phyloP scores from a whole-genome alignment of 2,329 filamentous ascomycete species.

The Colletotrichum theobromicola region DNA sequence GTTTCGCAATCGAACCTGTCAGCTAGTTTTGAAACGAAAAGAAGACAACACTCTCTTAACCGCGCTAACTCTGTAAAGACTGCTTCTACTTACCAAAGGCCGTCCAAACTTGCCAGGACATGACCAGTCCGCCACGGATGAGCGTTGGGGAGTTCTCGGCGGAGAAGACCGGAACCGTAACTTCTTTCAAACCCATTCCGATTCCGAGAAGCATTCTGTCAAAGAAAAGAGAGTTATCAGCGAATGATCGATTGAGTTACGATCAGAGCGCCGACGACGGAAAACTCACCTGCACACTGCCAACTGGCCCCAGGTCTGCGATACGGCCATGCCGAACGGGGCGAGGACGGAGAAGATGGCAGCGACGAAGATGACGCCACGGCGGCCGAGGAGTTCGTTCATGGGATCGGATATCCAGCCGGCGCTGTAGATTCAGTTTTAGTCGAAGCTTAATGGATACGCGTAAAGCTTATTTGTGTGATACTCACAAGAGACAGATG shows the following conservation, averaged over 20 bases:
- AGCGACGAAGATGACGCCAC: slow-evolving; percentile 68
- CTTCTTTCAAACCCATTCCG: slow-evolving; percentile 61
- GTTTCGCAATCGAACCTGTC: background rate
- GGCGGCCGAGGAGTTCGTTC: slow-evolving; percentile 63
- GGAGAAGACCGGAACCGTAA: slow-evolving; percentile 57
- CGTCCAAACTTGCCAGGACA: slow-evolving; percentile 61
- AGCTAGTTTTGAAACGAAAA: background rate
- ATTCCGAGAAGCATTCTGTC: slow-evolving; percentile 55
- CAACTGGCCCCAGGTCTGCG: slow-evolving; percentile 64
- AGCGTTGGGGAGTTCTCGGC: slow-evolving; percentile 57
- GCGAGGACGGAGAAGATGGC: slow-evolving; percentile 67
- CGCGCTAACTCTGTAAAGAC: slow-evolving; percentile 61
- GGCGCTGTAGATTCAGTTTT: slow-evolving; percentile 38
- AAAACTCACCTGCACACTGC: slow-evolving; percentile 54
- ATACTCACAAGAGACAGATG: slow-evolving; percentile 44
- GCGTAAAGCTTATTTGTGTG: background rate
- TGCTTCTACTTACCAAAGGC: slow-evolving; percentile 53
- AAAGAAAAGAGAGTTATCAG: background rate
- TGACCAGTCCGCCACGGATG: slow-evolving; percentile 59
- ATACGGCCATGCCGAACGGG: slow-evolving; percentile 64
- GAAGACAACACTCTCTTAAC: background rate
- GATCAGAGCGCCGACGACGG: background rate
- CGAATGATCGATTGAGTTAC: background rate
- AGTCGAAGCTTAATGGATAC: background rate
- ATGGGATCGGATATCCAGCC: slow-evolving; percentile 68